These are phyloP conservation scores for Westerdykella sp. DNA, from an alignment of 2,329 filamentous ascomycete species.

Conservation along the genomic window DNA sequence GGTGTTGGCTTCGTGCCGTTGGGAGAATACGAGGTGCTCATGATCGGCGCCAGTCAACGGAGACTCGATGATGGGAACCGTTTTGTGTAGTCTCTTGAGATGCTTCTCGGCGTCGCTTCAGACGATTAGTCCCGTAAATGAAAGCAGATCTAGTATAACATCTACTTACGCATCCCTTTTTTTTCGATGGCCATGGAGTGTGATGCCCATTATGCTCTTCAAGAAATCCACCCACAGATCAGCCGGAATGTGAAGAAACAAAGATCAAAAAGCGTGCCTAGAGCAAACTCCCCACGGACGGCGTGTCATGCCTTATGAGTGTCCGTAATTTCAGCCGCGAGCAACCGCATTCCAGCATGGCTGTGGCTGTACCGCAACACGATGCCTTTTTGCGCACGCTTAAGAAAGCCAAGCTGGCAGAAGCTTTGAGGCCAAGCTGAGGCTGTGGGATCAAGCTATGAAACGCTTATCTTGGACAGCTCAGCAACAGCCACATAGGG, in stretches of 20 bases:
- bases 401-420: slow-evolving; percentile 7
- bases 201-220: slow-evolving; percentile 22
- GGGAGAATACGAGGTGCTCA: slow-evolving; percentile 32
- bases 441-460: background rate
- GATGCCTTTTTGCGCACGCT: background rate
- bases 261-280: background rate
- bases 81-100: slow-evolving; percentile 30
- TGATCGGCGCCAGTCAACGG: slow-evolving; percentile 33
- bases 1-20: slow-evolving; percentile 36
- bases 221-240: background rate
- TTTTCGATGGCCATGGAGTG: slow-evolving; percentile 24
- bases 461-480: background rate
- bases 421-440: slow-evolving; percentile 11
- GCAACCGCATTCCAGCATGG: background rate
- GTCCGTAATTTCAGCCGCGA: slow-evolving; percentile 1
- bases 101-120: slow-evolving; percentile 32
- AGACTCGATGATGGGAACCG: slow-evolving; percentile 30
- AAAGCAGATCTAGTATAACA: background rate
- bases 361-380: background rate
- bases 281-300: background rate
- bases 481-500: too few species aligned
- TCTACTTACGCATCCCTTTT: slow-evolving; percentile 22
- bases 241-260: background rate
- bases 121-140: background rate
- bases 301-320: slow-evolving; percentile 3